Evolutionary conservation across 169 alveolate genomes (phyloP).

Genomic region (Cryptosporidium sp.): DNA sequence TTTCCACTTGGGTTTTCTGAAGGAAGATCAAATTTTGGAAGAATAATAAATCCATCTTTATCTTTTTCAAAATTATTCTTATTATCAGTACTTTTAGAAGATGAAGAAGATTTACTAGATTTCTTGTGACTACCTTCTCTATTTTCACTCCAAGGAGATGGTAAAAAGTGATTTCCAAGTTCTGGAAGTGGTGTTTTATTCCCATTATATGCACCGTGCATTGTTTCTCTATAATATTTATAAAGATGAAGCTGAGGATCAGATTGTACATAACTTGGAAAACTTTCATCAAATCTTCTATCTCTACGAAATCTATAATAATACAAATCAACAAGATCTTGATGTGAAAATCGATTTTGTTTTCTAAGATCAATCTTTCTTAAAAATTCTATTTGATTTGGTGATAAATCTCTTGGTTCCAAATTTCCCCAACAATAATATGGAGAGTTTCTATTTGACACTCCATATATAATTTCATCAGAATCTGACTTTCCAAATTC

Average conservation of each 20-base stretch:
- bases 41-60: constrained; percentile 45
- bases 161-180: constrained; percentile 22
- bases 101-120: background rate
- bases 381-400: constrained; percentile 59
- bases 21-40: constrained; percentile 36
- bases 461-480: constrained; percentile 18
- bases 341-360: constrained; percentile 19
- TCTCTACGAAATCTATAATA: constrained; percentile 69
- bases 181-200: constrained; percentile 72
- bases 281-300: constrained; percentile 54
- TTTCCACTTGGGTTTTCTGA: constrained; percentile 2
- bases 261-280: constrained; percentile 41
- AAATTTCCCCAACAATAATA: constrained; percentile 70
- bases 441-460: constrained; percentile 50
- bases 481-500: constrained; percentile 32
- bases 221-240: constrained; percentile 63
- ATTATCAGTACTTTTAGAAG: background rate
- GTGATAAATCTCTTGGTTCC: constrained; percentile 70
- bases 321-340: constrained; percentile 56
- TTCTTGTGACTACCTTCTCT: background rate
- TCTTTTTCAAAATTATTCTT: constrained; percentile 25
- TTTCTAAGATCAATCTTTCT: constrained; percentile 43
- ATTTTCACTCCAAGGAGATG: constrained; percentile 60
- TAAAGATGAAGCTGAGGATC: constrained; percentile 63
- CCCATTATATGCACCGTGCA: constrained; percentile 69